Evolutionary conservation across 2,329 filamentous ascomycete species (phyloP), one percentile per base, ranked within the genome.

Genomic region (Exophiala calicioides): DNA sequence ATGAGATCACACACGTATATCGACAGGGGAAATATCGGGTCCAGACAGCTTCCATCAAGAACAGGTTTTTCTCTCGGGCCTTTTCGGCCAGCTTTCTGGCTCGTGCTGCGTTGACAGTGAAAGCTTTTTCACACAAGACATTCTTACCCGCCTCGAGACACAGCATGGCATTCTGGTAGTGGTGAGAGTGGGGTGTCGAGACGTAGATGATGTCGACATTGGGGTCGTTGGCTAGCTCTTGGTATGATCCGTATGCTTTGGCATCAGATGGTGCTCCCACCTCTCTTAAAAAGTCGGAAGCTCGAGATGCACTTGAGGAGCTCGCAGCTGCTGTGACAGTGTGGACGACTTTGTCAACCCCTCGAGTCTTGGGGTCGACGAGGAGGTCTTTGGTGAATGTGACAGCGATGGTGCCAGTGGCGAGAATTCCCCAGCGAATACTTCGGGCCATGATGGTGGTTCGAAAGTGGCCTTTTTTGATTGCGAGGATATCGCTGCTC

Each of bases 31-130:
- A 95, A 71, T 85, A 93, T 50, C 90, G 78, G 26, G 88, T 94
- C 90, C 89, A 95, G 18, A 94, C 88, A 31, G 88, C 88, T 69
- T 91, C 87, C 86, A 90, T 90, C 52, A 91, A 70, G 75, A 86
- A 85, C 65, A 89, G 64, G 51, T 80, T 79, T 76, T 89, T 91
- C 61, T 80, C 76, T 64, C 74, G 79, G 5, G 90, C 90, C 50
- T 80, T 83, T 52, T 84, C 80, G 39, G 84, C 79, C 18, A 95
- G 76, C 65, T 82, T 82, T 67, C 79, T 81, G 19, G 86, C 75
- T 69, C 95, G 90, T 5, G 81, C 74, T 2, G 85, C 88, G 55
- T 85, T 95, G 54, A 91, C 87, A 1, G 90, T 94, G 60, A 95
- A 84, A 0, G 90, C 81, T 75, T 95, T 95, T 69, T 95, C 90